These are phyloP conservation scores for Esteya vermicola DNA, from an alignment of 2,329 filamentous ascomycete species.

Conservation along the genomic window DNA sequence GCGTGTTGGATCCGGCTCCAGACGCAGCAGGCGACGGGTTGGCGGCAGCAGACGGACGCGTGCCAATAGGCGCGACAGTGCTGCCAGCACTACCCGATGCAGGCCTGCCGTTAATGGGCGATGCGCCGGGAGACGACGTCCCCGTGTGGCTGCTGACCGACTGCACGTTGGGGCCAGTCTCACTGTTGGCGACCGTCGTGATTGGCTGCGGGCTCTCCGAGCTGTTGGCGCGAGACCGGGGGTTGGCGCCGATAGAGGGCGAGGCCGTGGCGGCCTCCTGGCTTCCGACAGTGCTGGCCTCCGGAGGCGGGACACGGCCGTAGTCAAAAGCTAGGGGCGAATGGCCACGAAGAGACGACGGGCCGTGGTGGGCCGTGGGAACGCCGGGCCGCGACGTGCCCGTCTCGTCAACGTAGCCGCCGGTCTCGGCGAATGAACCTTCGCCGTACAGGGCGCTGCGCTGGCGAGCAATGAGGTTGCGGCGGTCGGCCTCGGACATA, in stretches of 20 bases:
- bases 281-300: conserved; percentile 4
- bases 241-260: conserved; percentile 35
- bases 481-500: conserved; percentile 91
- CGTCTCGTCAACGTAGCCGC: conserved; percentile 54
- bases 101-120: conserved; percentile 49
- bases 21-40: conserved; percentile 11
- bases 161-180: too few species aligned
- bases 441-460: conserved; percentile 88
- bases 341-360: conserved; percentile 54
- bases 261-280: conserved; percentile 14
- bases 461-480: conserved; percentile 90
- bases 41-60: conserved; percentile 55
- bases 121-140: conserved; percentile 72
- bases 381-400: conserved; percentile 48
- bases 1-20: conserved; percentile 30
- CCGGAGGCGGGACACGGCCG: conserved; percentile 26
- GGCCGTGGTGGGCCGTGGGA: conserved; percentile 41
- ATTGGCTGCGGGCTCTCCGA: conserved; percentile 68
- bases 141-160: conserved; percentile 67
- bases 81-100: conserved; percentile 29
- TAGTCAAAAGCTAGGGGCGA: conserved; percentile 70
- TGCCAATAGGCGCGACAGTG: conserved; percentile 84
- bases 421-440: conserved; percentile 51
- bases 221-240: conserved; percentile 63
- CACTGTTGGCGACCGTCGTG: conserved; percentile 38